Evolutionary conservation across 2,329 filamentous ascomycete genomes (phyloP).

Genomic region (Thelonectria blattea): DNA sequence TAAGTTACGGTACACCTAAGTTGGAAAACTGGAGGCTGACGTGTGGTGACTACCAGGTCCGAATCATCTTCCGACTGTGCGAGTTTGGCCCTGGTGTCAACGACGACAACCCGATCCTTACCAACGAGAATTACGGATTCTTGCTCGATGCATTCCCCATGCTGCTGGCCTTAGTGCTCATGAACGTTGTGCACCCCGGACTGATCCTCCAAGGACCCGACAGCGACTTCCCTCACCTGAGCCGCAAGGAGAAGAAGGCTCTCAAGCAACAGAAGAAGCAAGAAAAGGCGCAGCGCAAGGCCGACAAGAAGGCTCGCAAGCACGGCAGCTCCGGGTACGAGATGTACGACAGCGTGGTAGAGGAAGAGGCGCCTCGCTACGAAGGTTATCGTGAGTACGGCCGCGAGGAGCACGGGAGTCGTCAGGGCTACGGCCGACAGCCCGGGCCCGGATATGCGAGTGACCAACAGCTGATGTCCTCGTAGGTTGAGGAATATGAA

Average conservation of each 20-base stretch:
- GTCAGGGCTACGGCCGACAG: background rate
- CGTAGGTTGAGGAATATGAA: background rate
- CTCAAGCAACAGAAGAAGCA: constrained; percentile 46
- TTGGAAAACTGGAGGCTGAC: constrained; percentile 2
- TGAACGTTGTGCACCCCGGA: constrained; percentile 56
- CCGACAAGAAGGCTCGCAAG: constrained; percentile 34
- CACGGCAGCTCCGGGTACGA: constrained; percentile 17
- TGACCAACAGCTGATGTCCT: constrained; percentile 14
- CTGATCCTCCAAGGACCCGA: constrained; percentile 52
- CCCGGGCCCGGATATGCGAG: constrained; percentile 9
- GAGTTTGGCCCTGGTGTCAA: constrained; percentile 59
- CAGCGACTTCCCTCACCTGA: constrained; percentile 51
- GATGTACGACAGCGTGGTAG: constrained; percentile 22
- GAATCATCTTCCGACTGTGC: constrained; percentile 65
- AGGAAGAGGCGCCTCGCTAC: constrained; percentile 11
- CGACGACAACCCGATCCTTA: constrained; percentile 51
- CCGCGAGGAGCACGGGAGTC: background rate
- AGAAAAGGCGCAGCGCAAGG: constrained; percentile 32
- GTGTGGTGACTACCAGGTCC: constrained; percentile 44
- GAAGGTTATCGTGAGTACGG: background rate
- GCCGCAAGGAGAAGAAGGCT: constrained; percentile 52
- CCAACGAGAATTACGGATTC: constrained; percentile 59
- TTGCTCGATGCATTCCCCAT: constrained; percentile 61
- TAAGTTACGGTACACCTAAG: constrained; percentile 30
- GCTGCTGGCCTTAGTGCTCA: constrained; percentile 51